phyloP scores from a whole-genome alignment of 2,329 filamentous ascomycete genomes.

The Fusarium coicis region DNA sequence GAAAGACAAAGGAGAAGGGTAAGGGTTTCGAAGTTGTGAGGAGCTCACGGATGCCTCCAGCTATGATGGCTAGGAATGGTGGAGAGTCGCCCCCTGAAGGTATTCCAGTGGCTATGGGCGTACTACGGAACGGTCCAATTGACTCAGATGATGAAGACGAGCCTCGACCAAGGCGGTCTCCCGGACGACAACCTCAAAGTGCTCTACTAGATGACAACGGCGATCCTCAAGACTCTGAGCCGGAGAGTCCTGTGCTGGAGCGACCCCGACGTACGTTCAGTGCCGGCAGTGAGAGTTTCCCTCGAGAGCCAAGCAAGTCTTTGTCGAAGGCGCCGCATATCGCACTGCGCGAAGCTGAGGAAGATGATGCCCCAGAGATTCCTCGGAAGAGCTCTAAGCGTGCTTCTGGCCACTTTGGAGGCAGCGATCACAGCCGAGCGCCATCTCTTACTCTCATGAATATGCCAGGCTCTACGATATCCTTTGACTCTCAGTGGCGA shows the following conservation, averaged over 20 bases:
- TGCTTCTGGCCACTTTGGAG: constrained; percentile 54
- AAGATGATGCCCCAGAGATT: constrained; percentile 64
- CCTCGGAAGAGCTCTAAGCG: constrained; percentile 80
- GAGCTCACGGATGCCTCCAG: constrained; percentile 85
- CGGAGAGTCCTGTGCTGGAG: constrained; percentile 49
- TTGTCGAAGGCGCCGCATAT: constrained; percentile 36
- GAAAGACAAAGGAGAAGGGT: constrained; percentile 91
- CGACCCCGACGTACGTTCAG: constrained; percentile 45
- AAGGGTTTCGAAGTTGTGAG: constrained; percentile 98
- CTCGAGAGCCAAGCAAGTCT: constrained; percentile 36
- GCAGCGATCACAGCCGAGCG: constrained; percentile 42
- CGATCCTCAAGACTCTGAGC: constrained; percentile 58
- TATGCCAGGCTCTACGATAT: constrained; percentile 38
- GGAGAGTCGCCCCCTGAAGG: constrained; percentile 75
- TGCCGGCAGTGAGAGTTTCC: constrained; percentile 56
- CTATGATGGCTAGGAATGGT: constrained; percentile 69
- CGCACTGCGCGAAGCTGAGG: constrained; percentile 38
- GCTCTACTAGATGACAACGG: constrained; percentile 60
- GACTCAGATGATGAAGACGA: constrained; percentile 70
- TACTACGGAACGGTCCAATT: constrained; percentile 68
- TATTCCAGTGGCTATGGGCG: constrained; percentile 72
- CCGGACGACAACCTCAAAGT: constrained; percentile 43
- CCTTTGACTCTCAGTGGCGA: constrained; percentile 34
- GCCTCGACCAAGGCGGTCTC: constrained; percentile 40
- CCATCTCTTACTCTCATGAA: constrained; percentile 51